Evolutionary conservation across 2,329 filamentous ascomycete species (phyloP), one percentile per base, ranked within the genome.

Genomic region (Zalaria sp.): DNA sequence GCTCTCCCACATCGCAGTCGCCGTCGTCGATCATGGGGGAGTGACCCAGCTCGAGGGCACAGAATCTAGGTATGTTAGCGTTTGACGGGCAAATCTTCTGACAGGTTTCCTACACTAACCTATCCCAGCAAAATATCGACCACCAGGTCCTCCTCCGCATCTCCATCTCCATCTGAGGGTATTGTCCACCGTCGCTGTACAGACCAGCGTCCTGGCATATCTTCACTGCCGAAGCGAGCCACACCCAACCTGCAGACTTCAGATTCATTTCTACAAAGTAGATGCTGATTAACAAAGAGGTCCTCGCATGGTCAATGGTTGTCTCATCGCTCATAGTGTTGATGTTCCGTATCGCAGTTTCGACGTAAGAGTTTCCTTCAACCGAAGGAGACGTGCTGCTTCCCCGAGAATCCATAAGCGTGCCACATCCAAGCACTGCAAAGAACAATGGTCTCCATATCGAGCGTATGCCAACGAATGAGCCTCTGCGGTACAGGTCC

Each of bases 141-240:
- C 91, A 98, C 89, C 89, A 98, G 2, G 91, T 76, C 42, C 88
- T 73, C 46, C 83, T 77, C 42, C 88, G 77, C 77, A 89, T 87
- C 60, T 96, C 89, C 7, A 75, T 75, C 53, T 94, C 87, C 9
- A 93, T 67, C 1, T 78, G 70, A 2, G 82, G 73, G 71, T 81
- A 86, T 1, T 79, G 72, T 0, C 80, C 81, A 1, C 76, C 75
- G 52, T 93, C 84, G 5, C 75, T 67, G 53, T 95, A 81, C 6
- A 96, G 67, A 0, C 84, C 84, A 37, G 95, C 69, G 49, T 91
- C 83, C 57, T 96, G 89, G 0, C 82, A 83, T 40, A 83, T 79
- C 39, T 83, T 73, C 25, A 93, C 78, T 0, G 87, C 82, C 31
- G 73, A 79, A 1, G 84, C 86, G 25, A 94, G 68, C 83, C 85